Evolutionary conservation across 345 rosid genomes (phyloP), one percentile per base, ranked within the genome.

Genomic region (Pistacia vera): DNA sequence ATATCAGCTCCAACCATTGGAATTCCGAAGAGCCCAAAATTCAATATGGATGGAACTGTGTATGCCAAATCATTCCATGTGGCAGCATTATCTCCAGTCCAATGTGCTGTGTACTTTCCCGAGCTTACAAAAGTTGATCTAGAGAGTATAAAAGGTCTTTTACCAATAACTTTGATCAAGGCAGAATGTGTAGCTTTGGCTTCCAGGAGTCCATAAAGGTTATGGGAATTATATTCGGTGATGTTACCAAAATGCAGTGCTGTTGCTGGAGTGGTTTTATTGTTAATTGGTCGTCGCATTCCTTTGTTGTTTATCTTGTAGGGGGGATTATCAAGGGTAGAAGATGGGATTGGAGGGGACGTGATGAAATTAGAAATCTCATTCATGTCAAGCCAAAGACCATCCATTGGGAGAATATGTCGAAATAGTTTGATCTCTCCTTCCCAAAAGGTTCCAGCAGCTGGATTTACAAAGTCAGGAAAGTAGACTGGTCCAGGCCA

Each of bases 361-460:
- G 81, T 70, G 1, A 64, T 77, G 81, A 84, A 86, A 68, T 84
- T 86, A 17, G 88, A 79, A 10, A 81, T 0, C 78, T 84, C 88
- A 33, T 86, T 86, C 90, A 86, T 84, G 76, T 86, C 90, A 16
- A 86, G 63, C 90, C 90, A 86, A 20, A 86, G 75, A 58, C 87
- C 90, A 48, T 86, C 90, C 28, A 86, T 41, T 0, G 84, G 85
- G 22, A 86, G 68, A 67, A 66, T n/a, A 28, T 81, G 67, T 14
- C 76, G 77, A 67, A 84, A 86, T 30, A 48, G 63, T 62, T 75
- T 38, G 60, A 86, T 84, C 77, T 86, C 90, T 20, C 75, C 72
- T 8, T 61, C 41, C 90, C 90, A 86, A 55, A 73, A 86, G 49
- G 46, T 64, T 68, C 35, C 46, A 18, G 78, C 61, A 0, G 38